Conservation (phyloP, 192 early-diverging fungal species). For the Hyaloraphidium curvatum region DNA sequence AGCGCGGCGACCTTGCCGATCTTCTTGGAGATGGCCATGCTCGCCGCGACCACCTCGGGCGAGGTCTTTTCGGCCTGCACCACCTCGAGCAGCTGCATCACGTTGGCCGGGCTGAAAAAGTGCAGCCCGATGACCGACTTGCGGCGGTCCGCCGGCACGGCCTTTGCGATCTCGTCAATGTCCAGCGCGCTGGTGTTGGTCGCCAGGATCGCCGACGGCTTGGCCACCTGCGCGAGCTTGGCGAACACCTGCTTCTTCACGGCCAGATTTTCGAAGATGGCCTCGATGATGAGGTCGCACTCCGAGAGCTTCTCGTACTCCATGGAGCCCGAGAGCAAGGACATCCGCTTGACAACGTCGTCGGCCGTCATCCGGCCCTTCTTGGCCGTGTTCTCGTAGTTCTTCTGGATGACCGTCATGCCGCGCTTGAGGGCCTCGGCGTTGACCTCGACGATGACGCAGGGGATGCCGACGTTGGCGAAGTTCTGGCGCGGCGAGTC, state of each 20-base stretch:
- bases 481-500: no score
- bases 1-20: neutral
- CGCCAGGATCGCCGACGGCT: neutral
- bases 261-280: neutral
- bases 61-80: neutral
- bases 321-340: neutral
- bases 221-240: neutral
- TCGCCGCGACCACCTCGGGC: neutral
- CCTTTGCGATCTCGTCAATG: neutral
- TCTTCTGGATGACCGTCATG: neutral
- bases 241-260: slow-evolving; percentile 1
- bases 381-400: neutral
- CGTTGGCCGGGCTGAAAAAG: neutral
- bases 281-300: neutral
- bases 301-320: neutral
- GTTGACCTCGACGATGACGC: neutral
- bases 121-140: neutral
- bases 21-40: neutral
- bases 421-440: neutral
- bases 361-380: neutral
- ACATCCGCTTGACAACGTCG: neutral
- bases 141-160: neutral
- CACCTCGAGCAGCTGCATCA: neutral
- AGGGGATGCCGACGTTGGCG: neutral
- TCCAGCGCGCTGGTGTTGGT: neutral